phyloP scores from a whole-genome alignment of 768 basidiomycete species.

The Amylocystis lapponica region DNA sequence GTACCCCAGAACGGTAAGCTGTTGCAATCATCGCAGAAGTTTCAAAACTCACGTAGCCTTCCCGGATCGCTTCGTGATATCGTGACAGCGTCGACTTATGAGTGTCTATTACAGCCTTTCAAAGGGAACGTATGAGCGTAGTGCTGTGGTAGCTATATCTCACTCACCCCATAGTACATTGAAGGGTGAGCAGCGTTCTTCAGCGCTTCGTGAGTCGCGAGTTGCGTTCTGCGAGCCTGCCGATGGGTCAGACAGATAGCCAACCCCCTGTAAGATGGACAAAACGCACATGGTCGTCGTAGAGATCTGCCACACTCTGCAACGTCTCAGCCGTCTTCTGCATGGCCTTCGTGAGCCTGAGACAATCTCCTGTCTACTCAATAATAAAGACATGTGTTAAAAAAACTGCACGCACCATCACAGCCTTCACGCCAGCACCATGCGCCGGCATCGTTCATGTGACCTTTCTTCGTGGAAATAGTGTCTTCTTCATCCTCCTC shows the following conservation, averaged over 20 bases:
- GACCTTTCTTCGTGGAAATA: slow-evolving; percentile 35
- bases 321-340: slow-evolving; percentile 71
- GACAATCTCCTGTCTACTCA: slow-evolving; percentile 45
- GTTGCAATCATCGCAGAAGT: too few species aligned
- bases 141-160: background rate
- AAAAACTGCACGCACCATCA: slow-evolving; percentile 37
- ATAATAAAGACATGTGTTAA: background rate
- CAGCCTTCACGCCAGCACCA: slow-evolving; percentile 88
- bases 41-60: slow-evolving; percentile 27
- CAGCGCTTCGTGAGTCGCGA: slow-evolving; percentile 69
- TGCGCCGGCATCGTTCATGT: slow-evolving; percentile 66
- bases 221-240: slow-evolving; percentile 68
- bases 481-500: slow-evolving; percentile 45
- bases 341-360: slow-evolving; percentile 72
- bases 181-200: slow-evolving; percentile 74
- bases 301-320: slow-evolving; percentile 70
- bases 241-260: slow-evolving; percentile 3
- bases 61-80: slow-evolving; percentile 49
- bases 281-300: slow-evolving; percentile 64
- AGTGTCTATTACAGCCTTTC: slow-evolving; percentile 65
- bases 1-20: background rate
- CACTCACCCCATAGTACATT: slow-evolving; percentile 58
- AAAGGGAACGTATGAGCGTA: background rate
- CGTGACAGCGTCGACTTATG: slow-evolving; percentile 64
- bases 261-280: background rate